Evolutionary conservation across 202 grass and related monocot genomes (phyloP), one percentile per base, ranked within the genome.

Genomic region (Zizania palustris): DNA sequence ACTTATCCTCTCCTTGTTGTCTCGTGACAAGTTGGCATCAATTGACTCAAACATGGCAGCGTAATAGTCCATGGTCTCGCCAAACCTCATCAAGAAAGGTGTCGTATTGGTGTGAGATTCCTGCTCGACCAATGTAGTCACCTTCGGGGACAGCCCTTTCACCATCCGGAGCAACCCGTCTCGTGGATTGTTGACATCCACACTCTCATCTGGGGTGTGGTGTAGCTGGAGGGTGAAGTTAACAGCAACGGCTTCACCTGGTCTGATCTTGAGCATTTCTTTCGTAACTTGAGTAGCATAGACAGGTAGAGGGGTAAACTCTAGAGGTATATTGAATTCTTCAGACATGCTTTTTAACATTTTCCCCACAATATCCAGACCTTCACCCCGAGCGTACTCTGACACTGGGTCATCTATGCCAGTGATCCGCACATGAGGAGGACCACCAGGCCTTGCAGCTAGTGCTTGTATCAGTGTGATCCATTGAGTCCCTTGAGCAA

Each of bases 401-500:
- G 92, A 90, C 9, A 91, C 75, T 1, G 92, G 87, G 63, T 93
- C 92, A 72, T 96, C 92, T 51, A 96, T 99, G 18, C 89, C 96
- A 1, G 96, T 99, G 79, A 99, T 96, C 62, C 90, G 89, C 60
- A 99, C 87, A 87, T 85, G 83, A 63, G 96, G 96, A 21, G 96
- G 96, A 39, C 96, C 96, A 46, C 87, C 89, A 51, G 96, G 96
- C 62, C 92, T 82, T 42, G 96, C 92, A 54, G 96, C 88, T 54
- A 99, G 71, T 0, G 96, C 96, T 82, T 99, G 96, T 81, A 99
- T 95, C 75, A 99, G 86, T 48, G 96, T 99, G 74, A 99, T 81
- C 96, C 96, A 99, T 70, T 99, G 96, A 60, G 96, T 96, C 63
- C 96, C 96, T 85, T 96, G 96, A 83, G 85, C 85, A 83, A 99